Evolutionary conservation across 352 stramenopile species (phyloP).

Genomic region (Phytophthora multivora): DNA sequence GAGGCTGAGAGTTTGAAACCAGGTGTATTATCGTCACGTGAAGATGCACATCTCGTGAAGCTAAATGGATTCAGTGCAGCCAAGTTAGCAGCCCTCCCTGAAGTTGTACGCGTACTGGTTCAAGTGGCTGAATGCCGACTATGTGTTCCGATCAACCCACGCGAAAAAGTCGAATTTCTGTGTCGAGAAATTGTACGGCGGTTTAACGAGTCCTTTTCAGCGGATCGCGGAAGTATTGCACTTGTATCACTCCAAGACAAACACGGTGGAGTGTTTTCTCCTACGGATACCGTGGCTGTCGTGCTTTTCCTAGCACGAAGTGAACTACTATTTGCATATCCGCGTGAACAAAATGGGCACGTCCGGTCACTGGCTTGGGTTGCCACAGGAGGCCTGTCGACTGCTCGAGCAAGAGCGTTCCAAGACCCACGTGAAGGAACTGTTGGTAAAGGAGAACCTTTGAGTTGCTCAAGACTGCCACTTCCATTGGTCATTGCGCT

Average conservation of each 20-base stretch:
- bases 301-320: constrained; percentile 18
- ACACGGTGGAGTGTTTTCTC: constrained; percentile 55
- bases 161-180: constrained; percentile 46
- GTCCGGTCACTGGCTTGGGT: constrained; percentile 28
- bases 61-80: constrained; percentile 14
- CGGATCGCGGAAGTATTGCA: constrained; percentile 30
- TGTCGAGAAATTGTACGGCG: constrained; percentile 61
- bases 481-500: constrained; percentile 61
- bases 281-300: constrained; percentile 52
- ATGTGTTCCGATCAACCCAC: constrained; percentile 60
- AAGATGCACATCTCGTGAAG: not conserved
- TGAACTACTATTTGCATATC: constrained; percentile 37
- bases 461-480: constrained; percentile 55
- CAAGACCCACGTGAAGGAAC: not conserved
- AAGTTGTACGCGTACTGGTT: constrained; percentile 54
- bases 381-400: constrained; percentile 8
- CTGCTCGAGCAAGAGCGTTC: not conserved
- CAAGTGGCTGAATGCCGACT: constrained; percentile 61
- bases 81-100: constrained; percentile 33
- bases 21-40: not conserved
- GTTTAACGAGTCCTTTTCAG: constrained; percentile 63
- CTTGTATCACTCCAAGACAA: constrained; percentile 60
- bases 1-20: not conserved
- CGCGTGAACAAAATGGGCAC: constrained; percentile 15
- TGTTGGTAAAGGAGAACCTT: constrained; percentile 6